These are phyloP conservation scores for Talaromyces verruculosus DNA, from an alignment of 2,329 filamentous ascomycete species.

Conservation along the genomic window DNA sequence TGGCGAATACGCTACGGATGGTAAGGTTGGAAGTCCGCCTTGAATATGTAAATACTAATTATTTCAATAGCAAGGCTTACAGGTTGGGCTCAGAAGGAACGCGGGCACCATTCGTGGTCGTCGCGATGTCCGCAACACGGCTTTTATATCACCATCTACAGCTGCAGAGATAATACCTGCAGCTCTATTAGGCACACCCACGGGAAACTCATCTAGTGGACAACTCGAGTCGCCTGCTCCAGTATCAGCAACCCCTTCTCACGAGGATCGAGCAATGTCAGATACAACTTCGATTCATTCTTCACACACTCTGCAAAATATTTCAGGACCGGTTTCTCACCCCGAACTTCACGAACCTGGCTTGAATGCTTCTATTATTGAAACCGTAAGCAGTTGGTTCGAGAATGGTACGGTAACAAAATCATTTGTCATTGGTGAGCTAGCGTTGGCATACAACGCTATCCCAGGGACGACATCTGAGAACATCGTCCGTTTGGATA, in stretches of 20 bases:
- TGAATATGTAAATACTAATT: conserved; percentile 24
- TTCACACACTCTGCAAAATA: conserved; percentile 71
- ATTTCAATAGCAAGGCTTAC: conserved; percentile 43
- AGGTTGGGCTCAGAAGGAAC: conserved; percentile 61
- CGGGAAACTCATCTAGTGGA: conserved; percentile 11
- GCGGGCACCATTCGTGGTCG: conserved; percentile 79
- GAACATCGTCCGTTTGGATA: conserved; percentile 76
- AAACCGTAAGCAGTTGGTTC: conserved; percentile 84
- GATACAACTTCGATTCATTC: conserved; percentile 93
- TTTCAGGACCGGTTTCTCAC: conserved; percentile 70
- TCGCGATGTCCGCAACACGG: conserved; percentile 84
- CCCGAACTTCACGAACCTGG: conserved; percentile 77
- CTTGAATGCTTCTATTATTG: conserved; percentile 83
- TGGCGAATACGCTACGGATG: conserved; percentile 51
- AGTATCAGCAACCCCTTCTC: conserved; percentile 45
- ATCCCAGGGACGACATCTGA: conserved; percentile 37
- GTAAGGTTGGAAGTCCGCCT: conserved; percentile 26
- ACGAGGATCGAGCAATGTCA: conserved; percentile 68
- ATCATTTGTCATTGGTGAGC: conserved; percentile 77
- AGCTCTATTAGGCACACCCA: neutral
- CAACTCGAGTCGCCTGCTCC: conserved; percentile 29
- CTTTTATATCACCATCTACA: conserved; percentile 20
- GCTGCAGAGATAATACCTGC: conserved; percentile 30
- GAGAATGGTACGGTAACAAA: conserved; percentile 70
- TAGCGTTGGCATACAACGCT: conserved; percentile 78